These are phyloP conservation scores for Dactylella cylindrospora DNA, from an alignment of 2,329 filamentous ascomycete genomes.

Conservation along the genomic window DNA sequence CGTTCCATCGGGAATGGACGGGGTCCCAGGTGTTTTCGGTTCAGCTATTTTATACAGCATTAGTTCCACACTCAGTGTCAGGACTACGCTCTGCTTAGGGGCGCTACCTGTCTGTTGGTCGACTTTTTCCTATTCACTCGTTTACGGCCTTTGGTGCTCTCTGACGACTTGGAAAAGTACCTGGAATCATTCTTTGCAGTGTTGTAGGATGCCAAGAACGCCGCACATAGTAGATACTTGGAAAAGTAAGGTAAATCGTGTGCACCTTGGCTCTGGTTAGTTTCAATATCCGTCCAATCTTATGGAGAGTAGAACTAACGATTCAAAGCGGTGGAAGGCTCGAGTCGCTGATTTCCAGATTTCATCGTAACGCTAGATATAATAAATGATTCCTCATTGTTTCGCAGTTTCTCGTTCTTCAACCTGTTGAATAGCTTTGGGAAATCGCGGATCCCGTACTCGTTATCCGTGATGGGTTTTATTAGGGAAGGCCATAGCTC, in stretches of 20 bases:
- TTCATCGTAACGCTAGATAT: constrained; percentile 21
- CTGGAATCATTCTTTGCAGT: constrained; percentile 69
- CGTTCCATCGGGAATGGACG: constrained; percentile 76
- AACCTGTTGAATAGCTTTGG: constrained; percentile 69
- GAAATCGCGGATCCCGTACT: constrained; percentile 76
- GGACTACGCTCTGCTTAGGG: constrained; percentile 42
- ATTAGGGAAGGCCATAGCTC: constrained; percentile 85
- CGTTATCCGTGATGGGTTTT: constrained; percentile 72
- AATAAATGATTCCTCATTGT: constrained; percentile 39
- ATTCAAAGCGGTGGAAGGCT: not conserved
- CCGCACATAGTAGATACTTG: constrained; percentile 71
- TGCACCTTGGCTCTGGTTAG: constrained; percentile 46
- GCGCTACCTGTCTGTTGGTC: constrained; percentile 57
- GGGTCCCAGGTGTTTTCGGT: constrained; percentile 73
- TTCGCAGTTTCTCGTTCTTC: constrained; percentile 47
- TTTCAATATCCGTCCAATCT: not conserved
- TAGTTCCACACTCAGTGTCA: constrained; percentile 36
- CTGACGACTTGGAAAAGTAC: constrained; percentile 69
- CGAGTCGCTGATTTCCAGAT: not conserved
- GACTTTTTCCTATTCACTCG: constrained; percentile 38
- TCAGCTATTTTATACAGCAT: constrained; percentile 58
- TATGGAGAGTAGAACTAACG: constrained; percentile 7
- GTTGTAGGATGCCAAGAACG: constrained; percentile 81
- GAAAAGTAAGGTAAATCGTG: constrained; percentile 69
- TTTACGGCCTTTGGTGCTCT: constrained; percentile 45